Evolutionary conservation across 352 stramenopile species (phyloP), one percentile per base, ranked within the genome.

Genomic region (Phytopythium oedochilum): DNA sequence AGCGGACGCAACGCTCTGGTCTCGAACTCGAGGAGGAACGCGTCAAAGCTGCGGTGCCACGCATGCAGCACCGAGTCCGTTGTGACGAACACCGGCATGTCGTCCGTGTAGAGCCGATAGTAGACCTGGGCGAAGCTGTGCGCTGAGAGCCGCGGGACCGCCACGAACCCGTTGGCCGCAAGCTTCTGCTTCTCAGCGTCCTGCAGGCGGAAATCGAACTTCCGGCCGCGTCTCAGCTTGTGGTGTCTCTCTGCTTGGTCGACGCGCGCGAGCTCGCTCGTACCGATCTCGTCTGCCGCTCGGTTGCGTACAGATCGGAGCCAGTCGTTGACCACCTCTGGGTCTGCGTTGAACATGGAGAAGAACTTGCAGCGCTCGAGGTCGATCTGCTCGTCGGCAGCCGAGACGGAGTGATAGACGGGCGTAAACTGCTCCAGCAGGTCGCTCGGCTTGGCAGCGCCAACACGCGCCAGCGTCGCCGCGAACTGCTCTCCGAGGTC

Each of bases 11-110:
- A 25, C 5, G 52, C 23, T 4, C 58, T 34, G 17, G 17, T 31
- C 36, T 75, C 63, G 15, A 65, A 8, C 6, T 63, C 48, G 11
- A 64, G 34, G 5, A 75, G 32, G 46, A 70, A 64, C 14, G 53
- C 53, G 20, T 76, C 68, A 15, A 76, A 76, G 26, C 58, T 69
- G 38, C 65, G 61, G 31, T 76, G 68, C 68, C 64, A 73, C 18
- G 64, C 68, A 32, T 75, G 68, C 25, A 75, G 50, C n/a, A 75
- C 44, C 20, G 60, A 68, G 53, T 76, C 61, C 5, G 57, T 29
- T 11, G 68, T 73, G 40, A 76, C 57, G 42, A 62, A 75, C 32
- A 71, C 56, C 1, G 67, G 64, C 53, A 75, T 53, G 35, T 71
- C 61, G 46, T 76, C 57, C 10, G 57, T 56, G 36, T 71, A 73